Base-by-base conservation (phyloP, 352 stramenopile species). In the Phytopythium delawarense region DNA sequence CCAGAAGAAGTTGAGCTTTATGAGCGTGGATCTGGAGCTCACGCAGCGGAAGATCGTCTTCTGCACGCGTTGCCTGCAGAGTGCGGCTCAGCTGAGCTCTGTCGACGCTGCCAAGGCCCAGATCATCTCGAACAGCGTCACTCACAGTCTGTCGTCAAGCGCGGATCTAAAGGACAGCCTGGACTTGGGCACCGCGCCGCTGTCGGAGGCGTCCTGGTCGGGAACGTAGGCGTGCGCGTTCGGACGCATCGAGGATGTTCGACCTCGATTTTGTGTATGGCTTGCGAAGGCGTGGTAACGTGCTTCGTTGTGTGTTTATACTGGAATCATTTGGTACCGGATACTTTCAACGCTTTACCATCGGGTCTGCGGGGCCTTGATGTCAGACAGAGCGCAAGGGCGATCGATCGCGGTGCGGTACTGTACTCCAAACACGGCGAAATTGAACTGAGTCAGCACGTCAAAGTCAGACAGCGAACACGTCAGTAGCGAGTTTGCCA, bases 1-100 rank as follows among this genome's bases (percentile, higher is more conserved):
- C 13, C 57, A 69, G 52, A 51, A 61, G 28, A 77, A 71, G 48
- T 48, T 79, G 42, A 74, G 64, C 57, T 78, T 79, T 48, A 63
- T 79, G 57, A 67, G 66, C 2, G 51, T 62, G 7, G 72, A 80
- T 63, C 55, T 74, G 54, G 59, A 67, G 18, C 45, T 75, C 54
- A 58, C 59, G 28, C 65, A 64, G 52, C 15, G 65, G 48, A 72
- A 72, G 59, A 61, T 75, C 40, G 40, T 46, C 40, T 75, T 75
- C 64, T 55, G 61, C 4, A 64, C 25, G 50, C 50, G 50, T 6
- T 56, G 50, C 30, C 23, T 56, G 13, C 50, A 40, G 32, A 28
- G 28, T 28, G 50, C 50, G 4, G 50, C 50, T 4, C 50, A 42
- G 28, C 15, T 56, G 50, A 56, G 50, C 50, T 11, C 50, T 7